Percentiles rank a stretch among this genome's conserved stretches.
Conservation (phyloP, 441 rosid species). For the Jatropha podagrica region DNA sequence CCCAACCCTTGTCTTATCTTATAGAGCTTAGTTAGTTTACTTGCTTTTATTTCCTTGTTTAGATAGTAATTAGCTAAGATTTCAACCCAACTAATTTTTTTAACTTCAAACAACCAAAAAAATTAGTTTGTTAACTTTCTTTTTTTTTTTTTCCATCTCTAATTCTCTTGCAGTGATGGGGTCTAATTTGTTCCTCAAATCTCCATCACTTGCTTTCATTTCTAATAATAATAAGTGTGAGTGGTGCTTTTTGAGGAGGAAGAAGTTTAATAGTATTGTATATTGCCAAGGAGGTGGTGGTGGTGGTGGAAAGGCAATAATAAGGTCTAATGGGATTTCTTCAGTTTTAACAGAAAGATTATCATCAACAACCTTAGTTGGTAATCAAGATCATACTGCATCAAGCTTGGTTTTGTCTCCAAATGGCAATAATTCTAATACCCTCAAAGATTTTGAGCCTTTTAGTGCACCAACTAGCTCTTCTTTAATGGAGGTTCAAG, state of each 20-base stretch:
- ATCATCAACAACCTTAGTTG: slow-evolving; percentile 26
- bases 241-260: slow-evolving; percentile 34
- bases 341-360: slow-evolving; percentile 52
- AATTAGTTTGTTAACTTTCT: slow-evolving; percentile 17
- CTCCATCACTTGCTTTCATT: slow-evolving; percentile 33
- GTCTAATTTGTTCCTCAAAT: slow-evolving; percentile 54
- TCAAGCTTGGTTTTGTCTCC: slow-evolving; percentile 55
- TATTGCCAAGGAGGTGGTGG: slow-evolving; percentile 60
- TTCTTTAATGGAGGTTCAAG: slow-evolving; percentile 51
- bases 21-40: slow-evolving; percentile 48
- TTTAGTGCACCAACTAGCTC: slow-evolving; percentile 37
- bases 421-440: slow-evolving; percentile 46
- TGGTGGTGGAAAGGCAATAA: slow-evolving; percentile 41
- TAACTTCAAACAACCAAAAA: slow-evolving; percentile 33
- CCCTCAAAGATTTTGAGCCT: slow-evolving; percentile 56
- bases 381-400: slow-evolving; percentile 33
- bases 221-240: slow-evolving; percentile 24
- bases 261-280: slow-evolving; percentile 26
- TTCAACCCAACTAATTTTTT: slow-evolving; percentile 51
- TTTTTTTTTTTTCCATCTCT: slow-evolving; percentile 24
- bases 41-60: slow-evolving; percentile 32
- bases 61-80: slow-evolving; percentile 45
- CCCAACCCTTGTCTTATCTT: slow-evolving; percentile 30
- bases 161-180: slow-evolving; percentile 49
- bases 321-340: slow-evolving; percentile 39